Evolutionary conservation across 176 grass and related monocot species (phyloP), one percentile per base, ranked within the genome.

Genomic region (Oryza rufipogon): DNA sequence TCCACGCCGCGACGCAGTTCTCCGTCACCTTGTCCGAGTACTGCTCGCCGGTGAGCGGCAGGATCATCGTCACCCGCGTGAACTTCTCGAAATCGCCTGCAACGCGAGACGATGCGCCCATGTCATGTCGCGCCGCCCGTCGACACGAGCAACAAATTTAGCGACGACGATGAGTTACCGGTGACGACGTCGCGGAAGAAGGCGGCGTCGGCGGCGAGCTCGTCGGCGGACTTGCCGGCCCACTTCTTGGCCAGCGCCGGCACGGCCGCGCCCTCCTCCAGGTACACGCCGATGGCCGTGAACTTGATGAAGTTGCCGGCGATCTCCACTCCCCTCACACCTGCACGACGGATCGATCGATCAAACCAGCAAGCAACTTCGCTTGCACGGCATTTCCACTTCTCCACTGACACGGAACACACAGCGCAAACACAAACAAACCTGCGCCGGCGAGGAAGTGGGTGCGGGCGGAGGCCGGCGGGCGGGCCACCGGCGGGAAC

Each of bases 31-130:
- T 98, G 6, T 79, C 93, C 5, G 96, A 61, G 93, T 92, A 98
- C 87, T 92, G 85, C 80, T 88, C 84, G 48, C 96, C 96, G 8
- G 89, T 95, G 3, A 98, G 86, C 79, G 87, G 96, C 63, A 87
- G 80, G 63, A 95, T 79, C 96, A 90, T 81, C 0, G 91, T 92
- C 74, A 98, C 89, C 45, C 81, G 51, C 12, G 89, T 80, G 65
- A 93, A 89, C 89, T 98, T 98, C 85, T 94, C 96, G 82, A 98
- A 98, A 23, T 90, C 82, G 6, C 93, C 95, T 94, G 82, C 33
- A 6, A 38, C 33, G 36, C 36, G 36, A 42, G 6, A 28, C n/a
- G 1, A 48, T n/a, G n/a, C 13, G 46, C 33, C 33, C 46, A 48
- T 48, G 2, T 48, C 11, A 49, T 5, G 3, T 49, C 47, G 2